Conservation (phyloP, 1,284 basidiomycete genomes). For the Cutaneotrichosporon daszewskae region DNA sequence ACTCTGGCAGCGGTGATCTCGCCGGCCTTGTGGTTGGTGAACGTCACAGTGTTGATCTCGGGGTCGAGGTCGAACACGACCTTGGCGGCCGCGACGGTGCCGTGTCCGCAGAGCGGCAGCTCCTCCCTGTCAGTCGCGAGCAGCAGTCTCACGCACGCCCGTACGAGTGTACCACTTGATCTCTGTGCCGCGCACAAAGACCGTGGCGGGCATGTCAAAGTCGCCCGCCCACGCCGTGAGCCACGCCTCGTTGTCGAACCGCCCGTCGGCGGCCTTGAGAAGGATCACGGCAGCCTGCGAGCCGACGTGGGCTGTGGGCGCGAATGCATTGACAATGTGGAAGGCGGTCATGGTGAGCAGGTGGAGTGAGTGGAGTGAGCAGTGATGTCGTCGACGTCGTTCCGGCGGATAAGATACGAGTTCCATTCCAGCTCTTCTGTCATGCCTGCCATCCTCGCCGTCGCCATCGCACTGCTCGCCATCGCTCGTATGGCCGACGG, state of each 20-base stretch:
- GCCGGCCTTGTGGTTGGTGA: too few relatives aligned
- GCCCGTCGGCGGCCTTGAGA: conserved; percentile 17
- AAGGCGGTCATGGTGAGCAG: too few relatives aligned
- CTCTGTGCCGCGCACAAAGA: conserved; percentile 15
- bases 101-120: conserved; percentile 35
- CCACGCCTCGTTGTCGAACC: conserved; percentile 21
- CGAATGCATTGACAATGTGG: conserved; percentile 36
- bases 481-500: too few relatives aligned
- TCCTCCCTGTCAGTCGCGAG: conserved; percentile 31
- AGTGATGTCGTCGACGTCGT: too few relatives aligned
- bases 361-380: too few relatives aligned
- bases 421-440: too few relatives aligned
- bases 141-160: conserved; percentile 18
- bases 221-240: conserved; percentile 23
- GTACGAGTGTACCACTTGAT: conserved; percentile 32
- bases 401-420: too few relatives aligned
- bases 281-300: conserved; percentile 38
- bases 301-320: conserved; percentile 23
- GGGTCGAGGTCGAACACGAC: conserved; percentile 20
- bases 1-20: too few relatives aligned
- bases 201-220: conserved; percentile 33
- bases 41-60: not conserved
- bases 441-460: too few relatives aligned
- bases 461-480: too few relatives aligned
- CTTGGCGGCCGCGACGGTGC: conserved; percentile 26